Base-by-base conservation (phyloP, 116 monocot genomes). In the Iris pallida region DNA sequence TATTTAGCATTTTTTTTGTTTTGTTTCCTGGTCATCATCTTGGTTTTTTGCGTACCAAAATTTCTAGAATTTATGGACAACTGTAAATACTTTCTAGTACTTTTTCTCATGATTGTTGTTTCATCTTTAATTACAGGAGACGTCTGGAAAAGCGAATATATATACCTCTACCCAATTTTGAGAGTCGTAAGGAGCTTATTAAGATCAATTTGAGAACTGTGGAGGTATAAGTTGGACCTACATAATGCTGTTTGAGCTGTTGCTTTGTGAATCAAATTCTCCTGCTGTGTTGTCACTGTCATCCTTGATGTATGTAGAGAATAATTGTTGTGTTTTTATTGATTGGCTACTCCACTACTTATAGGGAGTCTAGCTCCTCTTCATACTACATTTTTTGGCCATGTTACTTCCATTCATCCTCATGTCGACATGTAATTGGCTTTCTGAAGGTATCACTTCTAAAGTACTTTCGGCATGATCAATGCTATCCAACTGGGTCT, bases 101-200 rank as follows among this genome's bases (percentile, higher is more conserved):
- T 71, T 40, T 51, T 20, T 66, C 4, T 40, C 7, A 16, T 13
- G 4, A 55, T 45, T 4, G 12, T 16, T 8, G 10, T 44, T 51
- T 53, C 8, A 44, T 74, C 18, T 65, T 68, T 42, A 40, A 68
- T 67, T 73, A 47, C 82, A 96, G 96, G 87, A 86, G 96, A 75
- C 56, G 96, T 64, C 77, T 96, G 57, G 96, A 96, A 75, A 96
- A 96, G 71, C 63, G 96, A 54, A 96, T 96, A 70, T 96, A 96
- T 62, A 96, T 96, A 70, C 96, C 96, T 55, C 89, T 96, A 18
- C 96, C 96, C 14, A 89, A 85, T 71, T 83, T 86, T 63, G 89
- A 96, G 77, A 96, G 96, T 70, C 86, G 96, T 45, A 96, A 87
- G 77, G 92, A 91, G 61, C 92, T 96, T 47, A 92, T 96, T 60